A percentile compares a stretch with the other conserved stretches of the same genome.
Conservation (phyloP, 2,329 filamentous ascomycete genomes). For the Botrytis fragariae region DNA sequence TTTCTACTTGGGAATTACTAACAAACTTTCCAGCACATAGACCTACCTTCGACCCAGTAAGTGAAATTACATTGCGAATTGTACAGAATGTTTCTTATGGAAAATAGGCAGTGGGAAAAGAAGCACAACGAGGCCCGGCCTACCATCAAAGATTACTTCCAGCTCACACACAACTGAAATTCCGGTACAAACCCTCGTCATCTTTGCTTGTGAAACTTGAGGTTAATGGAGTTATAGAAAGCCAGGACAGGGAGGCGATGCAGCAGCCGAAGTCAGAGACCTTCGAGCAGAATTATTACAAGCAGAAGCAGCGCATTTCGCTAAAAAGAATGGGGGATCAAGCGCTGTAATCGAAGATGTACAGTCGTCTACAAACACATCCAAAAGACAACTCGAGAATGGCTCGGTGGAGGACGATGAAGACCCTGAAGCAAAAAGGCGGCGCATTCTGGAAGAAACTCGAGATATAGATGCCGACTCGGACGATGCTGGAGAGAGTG, state of each 20-base stretch:
- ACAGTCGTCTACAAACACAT: slow-evolving; percentile 52
- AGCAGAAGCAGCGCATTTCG: slow-evolving; percentile 83
- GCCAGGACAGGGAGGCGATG: slow-evolving; percentile 84
- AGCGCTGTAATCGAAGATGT: slow-evolving; percentile 47
- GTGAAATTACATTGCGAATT: slow-evolving; percentile 29
- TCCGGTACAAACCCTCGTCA: slow-evolving; percentile 52
- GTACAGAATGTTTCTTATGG: slow-evolving; percentile 21
- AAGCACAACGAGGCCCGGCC: slow-evolving; percentile 86
- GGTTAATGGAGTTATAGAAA: slow-evolving; percentile 49
- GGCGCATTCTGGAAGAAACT: slow-evolving; percentile 83
- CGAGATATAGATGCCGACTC: slow-evolving; percentile 83
- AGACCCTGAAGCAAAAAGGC: slow-evolving; percentile 76
- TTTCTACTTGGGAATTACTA: slow-evolving; percentile 20
- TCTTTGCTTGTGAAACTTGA: neutral
- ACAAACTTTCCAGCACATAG: slow-evolving; percentile 58
- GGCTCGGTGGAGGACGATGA: slow-evolving; percentile 44
- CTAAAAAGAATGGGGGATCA: slow-evolving; percentile 71
- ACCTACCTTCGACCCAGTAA: slow-evolving; percentile 93
- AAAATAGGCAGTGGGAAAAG: slow-evolving; percentile 82
- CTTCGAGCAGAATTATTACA: slow-evolving; percentile 85
- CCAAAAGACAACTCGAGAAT: slow-evolving; percentile 65
- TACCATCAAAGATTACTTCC: slow-evolving; percentile 96
- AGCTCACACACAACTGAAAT: slow-evolving; percentile 90
- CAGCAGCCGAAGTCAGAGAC: slow-evolving; percentile 69
- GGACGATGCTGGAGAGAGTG: slow-evolving; percentile 57